Evolutionary conservation across 2,329 filamentous ascomycete species (phyloP).

Genomic region (Harringtonia aguacate): DNA sequence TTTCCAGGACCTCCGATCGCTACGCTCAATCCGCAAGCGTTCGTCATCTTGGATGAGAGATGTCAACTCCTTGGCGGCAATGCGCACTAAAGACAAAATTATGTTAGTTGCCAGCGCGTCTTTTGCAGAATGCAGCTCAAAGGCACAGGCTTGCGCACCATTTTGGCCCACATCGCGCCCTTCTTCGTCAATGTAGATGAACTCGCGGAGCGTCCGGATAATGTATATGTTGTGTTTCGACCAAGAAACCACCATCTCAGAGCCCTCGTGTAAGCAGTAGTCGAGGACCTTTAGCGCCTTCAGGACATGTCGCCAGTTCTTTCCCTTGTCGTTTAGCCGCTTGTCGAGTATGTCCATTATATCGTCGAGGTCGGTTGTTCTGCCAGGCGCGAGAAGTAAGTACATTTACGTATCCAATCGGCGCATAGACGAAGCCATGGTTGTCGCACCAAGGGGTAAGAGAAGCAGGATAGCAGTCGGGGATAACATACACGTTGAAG

Average conservation of each 20-base stretch:
- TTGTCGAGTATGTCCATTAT: slow-evolving; percentile 99
- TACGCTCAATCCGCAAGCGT: slow-evolving; percentile 77
- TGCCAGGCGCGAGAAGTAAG: too few relatives aligned
- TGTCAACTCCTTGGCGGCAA: slow-evolving; percentile 92
- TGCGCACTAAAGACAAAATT: slow-evolving; percentile 58
- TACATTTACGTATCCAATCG: too few relatives aligned
- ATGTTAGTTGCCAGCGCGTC: background rate
- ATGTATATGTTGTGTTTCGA: slow-evolving; percentile 97
- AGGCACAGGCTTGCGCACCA: slow-evolving; percentile 45
- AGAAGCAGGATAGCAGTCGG: background rate
- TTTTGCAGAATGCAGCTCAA: too few relatives aligned
- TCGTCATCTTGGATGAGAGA: slow-evolving; percentile 90
- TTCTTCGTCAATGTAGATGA: slow-evolving; percentile 93
- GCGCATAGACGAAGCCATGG: too few relatives aligned
- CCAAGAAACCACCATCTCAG: slow-evolving; percentile 94
- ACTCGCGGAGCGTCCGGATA: slow-evolving; percentile 96
- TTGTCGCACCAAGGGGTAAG: too few relatives aligned
- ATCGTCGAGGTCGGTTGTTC: slow-evolving; percentile 95
- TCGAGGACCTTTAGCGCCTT: slow-evolving; percentile 97
- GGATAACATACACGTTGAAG: slow-evolving; percentile 73
- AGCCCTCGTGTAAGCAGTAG: slow-evolving; percentile 95
- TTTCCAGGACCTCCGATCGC: slow-evolving; percentile 91
- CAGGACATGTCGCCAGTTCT: slow-evolving; percentile 97
- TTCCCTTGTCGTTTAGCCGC: slow-evolving; percentile 95
- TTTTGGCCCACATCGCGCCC: slow-evolving; percentile 93